phyloP scores from a whole-genome alignment of 2,329 filamentous ascomycete species.

The Nothopassalora personata region DNA sequence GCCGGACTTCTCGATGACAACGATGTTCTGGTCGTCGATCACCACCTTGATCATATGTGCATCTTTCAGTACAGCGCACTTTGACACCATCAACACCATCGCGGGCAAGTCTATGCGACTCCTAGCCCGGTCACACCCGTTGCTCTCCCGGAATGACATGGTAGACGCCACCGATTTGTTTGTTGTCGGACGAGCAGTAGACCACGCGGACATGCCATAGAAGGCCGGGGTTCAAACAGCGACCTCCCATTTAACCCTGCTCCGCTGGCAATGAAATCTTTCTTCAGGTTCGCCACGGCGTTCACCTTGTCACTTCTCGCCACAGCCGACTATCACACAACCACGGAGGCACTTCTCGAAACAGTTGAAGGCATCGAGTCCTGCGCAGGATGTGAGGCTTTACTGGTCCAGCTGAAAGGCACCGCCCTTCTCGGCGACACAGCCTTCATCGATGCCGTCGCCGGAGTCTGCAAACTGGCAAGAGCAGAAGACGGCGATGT shows the following conservation, averaged over 20 bases:
- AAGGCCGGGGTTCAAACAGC: background rate
- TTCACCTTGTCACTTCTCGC: background rate
- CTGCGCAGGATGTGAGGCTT: constrained; percentile 8
- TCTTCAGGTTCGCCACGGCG: background rate
- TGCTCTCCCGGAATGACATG: too few species aligned
- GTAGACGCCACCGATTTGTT: too few species aligned
- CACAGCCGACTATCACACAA: background rate
- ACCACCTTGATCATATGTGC: too few species aligned
- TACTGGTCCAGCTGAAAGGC: constrained; percentile 40
- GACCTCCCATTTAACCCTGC: background rate
- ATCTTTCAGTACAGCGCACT: too few species aligned
- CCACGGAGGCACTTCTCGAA: background rate
- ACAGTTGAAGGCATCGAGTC: background rate
- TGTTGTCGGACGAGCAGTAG: too few species aligned
- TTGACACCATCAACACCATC: too few species aligned
- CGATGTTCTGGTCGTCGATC: too few species aligned
- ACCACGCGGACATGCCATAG: background rate
- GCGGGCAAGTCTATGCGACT: too few species aligned
- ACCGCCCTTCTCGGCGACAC: constrained; percentile 42
- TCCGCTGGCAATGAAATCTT: background rate
- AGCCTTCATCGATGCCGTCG: constrained; percentile 37
- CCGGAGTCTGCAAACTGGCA: constrained; percentile 32
- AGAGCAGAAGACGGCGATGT: constrained; percentile 50
- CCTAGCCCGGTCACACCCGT: too few species aligned
- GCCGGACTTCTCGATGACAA: too few species aligned